Base-by-base conservation (phyloP, 2,329 filamentous ascomycete genomes). In the Arthrobotrys conoides region DNA sequence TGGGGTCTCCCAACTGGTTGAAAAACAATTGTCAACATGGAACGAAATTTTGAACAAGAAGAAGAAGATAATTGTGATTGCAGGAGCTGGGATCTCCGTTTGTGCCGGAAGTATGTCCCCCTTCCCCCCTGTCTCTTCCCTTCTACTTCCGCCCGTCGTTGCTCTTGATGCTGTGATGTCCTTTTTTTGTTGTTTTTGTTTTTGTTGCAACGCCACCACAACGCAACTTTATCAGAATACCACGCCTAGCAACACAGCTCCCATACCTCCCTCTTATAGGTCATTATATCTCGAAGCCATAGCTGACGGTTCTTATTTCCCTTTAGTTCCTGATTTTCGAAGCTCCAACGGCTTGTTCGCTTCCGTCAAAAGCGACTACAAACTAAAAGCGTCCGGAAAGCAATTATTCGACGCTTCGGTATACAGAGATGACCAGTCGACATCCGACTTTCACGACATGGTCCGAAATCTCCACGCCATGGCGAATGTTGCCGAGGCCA, bases 361-460 rank as follows among this genome's bases (percentile, higher is more conserved):
- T 76, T 92, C 92, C 18, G 87, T 97, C 27, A 92, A 93, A 81
- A 91, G 90, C 79, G 91, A 97, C 83, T 93, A 97, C 85, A 96
- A 96, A 81, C 87, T 97, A 80, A 97, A 97, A 84, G 90, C 92
- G 22, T 97, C 96, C 0, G 96, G 96, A 66, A 97, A 98, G 85
- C 91, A 97, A 81, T 88, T 99, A 0, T 99, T 99, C 83, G 96
- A 99, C 85, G 96, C 96, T 66, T 97, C 95, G 6, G 96, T 99
- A 68, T 99, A 99, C 87, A 94, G 93, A 84, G 93, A 97, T 86
- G 91, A 96, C 84, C 88, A 89, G 22, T 93, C 94, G 12, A 98
- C 95, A 0, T 91, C 92, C 24, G 93, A 92, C 10, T 99, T 99
- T 84, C 96, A 99, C 85, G 91, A 92, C 83, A 98, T 99, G 95